A percentile compares a stretch with the other conserved stretches of the same genome.
phyloP scores from a whole-genome alignment of 2,329 filamentous ascomycete genomes.

The Coniochaeta sp. region DNA sequence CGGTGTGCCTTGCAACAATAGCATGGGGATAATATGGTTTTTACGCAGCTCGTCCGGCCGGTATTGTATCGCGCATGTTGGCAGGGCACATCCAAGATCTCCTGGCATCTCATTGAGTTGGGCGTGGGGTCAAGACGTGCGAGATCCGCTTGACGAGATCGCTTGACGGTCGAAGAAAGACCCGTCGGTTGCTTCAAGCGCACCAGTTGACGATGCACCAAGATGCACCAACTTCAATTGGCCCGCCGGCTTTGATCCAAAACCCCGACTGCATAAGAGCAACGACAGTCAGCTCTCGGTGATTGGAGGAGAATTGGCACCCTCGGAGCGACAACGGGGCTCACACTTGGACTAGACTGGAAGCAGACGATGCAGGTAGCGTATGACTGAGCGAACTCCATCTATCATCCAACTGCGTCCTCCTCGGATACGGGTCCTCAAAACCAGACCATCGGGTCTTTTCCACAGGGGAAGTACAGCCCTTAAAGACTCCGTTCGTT shows the following conservation, averaged over 20 bases:
- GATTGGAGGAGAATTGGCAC: not conserved
- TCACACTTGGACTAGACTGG: too few relatives aligned
- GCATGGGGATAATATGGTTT: not conserved
- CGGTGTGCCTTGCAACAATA: not conserved
- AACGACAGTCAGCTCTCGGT: not conserved
- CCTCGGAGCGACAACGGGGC: not conserved
- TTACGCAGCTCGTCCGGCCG: not conserved
- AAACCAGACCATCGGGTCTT: not conserved
- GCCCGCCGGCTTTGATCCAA: not conserved
- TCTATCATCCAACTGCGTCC: too few relatives aligned
- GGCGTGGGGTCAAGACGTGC: not conserved
- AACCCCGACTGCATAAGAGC: not conserved
- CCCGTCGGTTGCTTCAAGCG: not conserved
- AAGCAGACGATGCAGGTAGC: not conserved
- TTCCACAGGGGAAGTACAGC: not conserved
- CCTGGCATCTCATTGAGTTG: not conserved
- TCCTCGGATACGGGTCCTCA: not conserved
- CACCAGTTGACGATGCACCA: not conserved
- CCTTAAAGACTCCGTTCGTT: not conserved
- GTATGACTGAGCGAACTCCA: too few relatives aligned
- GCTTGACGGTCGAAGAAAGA: not conserved
- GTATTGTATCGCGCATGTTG: not conserved
- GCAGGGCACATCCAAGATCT: not conserved
- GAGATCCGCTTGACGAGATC: not conserved
- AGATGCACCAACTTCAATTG: not conserved